A percentile compares a stretch with the other conserved stretches of the same genome.
Conservation (phyloP, 805 yeast species). For the Yamadazyma phyllophila region DNA sequence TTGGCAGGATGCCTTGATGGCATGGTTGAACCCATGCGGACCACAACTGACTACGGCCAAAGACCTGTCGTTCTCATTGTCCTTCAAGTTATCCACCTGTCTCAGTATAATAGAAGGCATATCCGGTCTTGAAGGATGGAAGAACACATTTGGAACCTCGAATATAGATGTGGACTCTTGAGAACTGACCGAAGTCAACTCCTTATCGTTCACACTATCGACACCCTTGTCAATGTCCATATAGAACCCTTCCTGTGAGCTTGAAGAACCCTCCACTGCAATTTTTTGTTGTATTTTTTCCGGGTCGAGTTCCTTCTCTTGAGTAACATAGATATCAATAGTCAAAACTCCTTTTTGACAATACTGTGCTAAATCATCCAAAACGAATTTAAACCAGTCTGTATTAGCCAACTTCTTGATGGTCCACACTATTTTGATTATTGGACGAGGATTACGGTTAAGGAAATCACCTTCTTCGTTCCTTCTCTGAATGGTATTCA, state of each 20-base stretch:
- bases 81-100: constrained; percentile 15
- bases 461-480: constrained; percentile 29
- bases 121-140: constrained; percentile 19
- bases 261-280: background rate
- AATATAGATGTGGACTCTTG: background rate
- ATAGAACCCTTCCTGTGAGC: background rate
- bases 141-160: constrained; percentile 2
- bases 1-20: constrained; percentile 28
- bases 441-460: constrained; percentile 27
- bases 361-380: constrained; percentile 28
- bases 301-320: constrained; percentile 11
- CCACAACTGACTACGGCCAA: constrained; percentile 45
- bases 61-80: constrained; percentile 19
- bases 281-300: background rate
- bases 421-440: constrained; percentile 33
- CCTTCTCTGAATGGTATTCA: constrained; percentile 25
- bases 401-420: constrained; percentile 24
- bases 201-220: background rate
- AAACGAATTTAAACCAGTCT: constrained; percentile 36
- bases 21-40: constrained; percentile 28
- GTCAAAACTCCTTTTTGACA: constrained; percentile 20
- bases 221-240: constrained; percentile 1
- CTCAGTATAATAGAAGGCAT: constrained; percentile 15
- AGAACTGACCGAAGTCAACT: background rate
- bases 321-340: constrained; percentile 30